Conservation (phyloP, 768 basidiomycete genomes). For the Hebeloma cylindrosporum region DNA sequence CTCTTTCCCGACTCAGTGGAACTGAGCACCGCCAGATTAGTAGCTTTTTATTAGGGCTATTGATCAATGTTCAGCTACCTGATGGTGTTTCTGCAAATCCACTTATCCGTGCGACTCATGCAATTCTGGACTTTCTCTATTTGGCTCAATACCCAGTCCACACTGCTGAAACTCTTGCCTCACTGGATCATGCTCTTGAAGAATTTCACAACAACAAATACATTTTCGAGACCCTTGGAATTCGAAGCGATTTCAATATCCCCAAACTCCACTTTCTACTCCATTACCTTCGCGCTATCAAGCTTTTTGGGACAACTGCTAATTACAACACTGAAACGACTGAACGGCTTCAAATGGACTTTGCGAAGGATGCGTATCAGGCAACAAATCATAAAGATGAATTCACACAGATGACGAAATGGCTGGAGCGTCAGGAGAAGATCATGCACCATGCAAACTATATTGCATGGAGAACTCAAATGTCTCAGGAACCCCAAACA, state of each 20-base stretch:
- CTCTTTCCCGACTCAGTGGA: constrained; percentile 13
- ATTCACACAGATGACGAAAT: constrained; percentile 38
- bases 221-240: constrained; percentile 18
- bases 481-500: not conserved
- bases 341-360: constrained; percentile 28
- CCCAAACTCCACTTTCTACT: constrained; percentile 34
- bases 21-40: constrained; percentile 18
- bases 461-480: constrained; percentile 19
- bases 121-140: constrained; percentile 16
- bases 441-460: constrained; percentile 26
- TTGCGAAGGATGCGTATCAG: constrained; percentile 24
- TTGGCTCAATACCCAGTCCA: constrained; percentile 19
- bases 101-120: constrained; percentile 7
- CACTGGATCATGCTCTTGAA: constrained; percentile 9
- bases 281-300: constrained; percentile 29
- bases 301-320: constrained; percentile 27
- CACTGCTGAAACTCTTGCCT: constrained; percentile 7
- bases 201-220: constrained; percentile 7
- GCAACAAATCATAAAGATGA: constrained; percentile 24
- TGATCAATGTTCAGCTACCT: constrained; percentile 9
- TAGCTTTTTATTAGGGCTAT: constrained; percentile 8
- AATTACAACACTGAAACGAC: constrained; percentile 35
- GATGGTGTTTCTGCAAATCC: constrained; percentile 2
- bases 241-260: constrained; percentile 34
- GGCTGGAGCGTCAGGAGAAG: constrained; percentile 37